phyloP scores from a whole-genome alignment of 2,329 filamentous ascomycete genomes.

The Cadophora sp. region DNA sequence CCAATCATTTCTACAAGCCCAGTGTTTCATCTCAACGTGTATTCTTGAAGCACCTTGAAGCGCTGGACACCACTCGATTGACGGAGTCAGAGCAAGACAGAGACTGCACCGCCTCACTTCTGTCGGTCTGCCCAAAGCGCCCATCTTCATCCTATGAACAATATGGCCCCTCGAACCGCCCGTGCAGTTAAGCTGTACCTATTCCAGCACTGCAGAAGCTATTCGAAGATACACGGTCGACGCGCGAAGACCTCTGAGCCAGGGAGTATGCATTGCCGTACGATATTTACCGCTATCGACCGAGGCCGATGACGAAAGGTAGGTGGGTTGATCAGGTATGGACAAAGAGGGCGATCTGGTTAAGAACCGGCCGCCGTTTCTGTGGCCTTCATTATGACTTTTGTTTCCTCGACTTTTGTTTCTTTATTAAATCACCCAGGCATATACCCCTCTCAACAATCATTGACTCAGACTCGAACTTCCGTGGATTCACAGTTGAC shows the following conservation, averaged over 20 bases:
- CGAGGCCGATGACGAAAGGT: slow-evolving; percentile 33
- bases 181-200: slow-evolving; percentile 27
- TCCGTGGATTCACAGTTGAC: slow-evolving; percentile 13
- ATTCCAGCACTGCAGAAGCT: slow-evolving; percentile 32
- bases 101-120: slow-evolving; percentile 40
- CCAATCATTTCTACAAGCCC: slow-evolving; percentile 20
- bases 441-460: slow-evolving; percentile 32
- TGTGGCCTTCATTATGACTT: slow-evolving; percentile 38
- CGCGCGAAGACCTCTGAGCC: slow-evolving; percentile 29
- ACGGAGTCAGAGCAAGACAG: slow-evolving; percentile 25
- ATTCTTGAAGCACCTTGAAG: slow-evolving; percentile 27
- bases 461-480: slow-evolving; percentile 30
- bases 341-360: slow-evolving; percentile 33
- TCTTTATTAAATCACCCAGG: slow-evolving; percentile 34
- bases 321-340: slow-evolving; percentile 30
- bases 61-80: slow-evolving; percentile 39
- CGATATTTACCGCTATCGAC: slow-evolving; percentile 22
- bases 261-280: slow-evolving; percentile 22
- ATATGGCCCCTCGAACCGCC: slow-evolving; percentile 37
- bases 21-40: slow-evolving; percentile 15
- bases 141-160: slow-evolving; percentile 31
- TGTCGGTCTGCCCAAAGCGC: slow-evolving; percentile 29
- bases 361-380: slow-evolving; percentile 28
- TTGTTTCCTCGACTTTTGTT: slow-evolving; percentile 41
- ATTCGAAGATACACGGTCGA: slow-evolving; percentile 44